Percentiles rank a stretch among this genome's conserved stretches.
Conservation (phyloP, 2,329 filamentous ascomycete genomes). For the Plectosphaerella plurivora region DNA sequence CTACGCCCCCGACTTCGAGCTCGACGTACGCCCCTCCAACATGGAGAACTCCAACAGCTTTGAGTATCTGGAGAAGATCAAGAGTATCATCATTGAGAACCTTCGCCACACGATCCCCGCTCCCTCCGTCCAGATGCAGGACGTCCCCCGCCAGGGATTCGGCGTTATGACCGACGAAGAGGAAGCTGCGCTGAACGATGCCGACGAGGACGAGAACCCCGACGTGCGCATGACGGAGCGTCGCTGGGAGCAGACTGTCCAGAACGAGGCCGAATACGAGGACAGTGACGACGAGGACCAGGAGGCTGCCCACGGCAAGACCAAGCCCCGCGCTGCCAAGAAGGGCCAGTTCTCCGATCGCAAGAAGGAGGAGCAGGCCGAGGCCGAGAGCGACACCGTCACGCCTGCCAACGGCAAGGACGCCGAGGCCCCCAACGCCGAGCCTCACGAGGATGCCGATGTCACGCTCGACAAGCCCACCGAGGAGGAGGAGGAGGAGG, state of each 20-base stretch:
- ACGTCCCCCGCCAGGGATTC: slow-evolving; percentile 60
- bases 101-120: slow-evolving; percentile 79
- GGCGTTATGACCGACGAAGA: slow-evolving; percentile 63
- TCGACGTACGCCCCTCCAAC: slow-evolving; percentile 84
- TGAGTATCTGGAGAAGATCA: slow-evolving; percentile 78
- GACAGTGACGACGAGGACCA: slow-evolving; percentile 89
- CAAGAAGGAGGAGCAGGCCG: slow-evolving; percentile 34
- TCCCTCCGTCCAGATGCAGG: slow-evolving; percentile 88
- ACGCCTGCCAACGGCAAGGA: slow-evolving; percentile 31
- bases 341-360: slow-evolving; percentile 50
- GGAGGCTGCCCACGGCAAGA: slow-evolving; percentile 67
- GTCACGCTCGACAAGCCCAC: slow-evolving; percentile 24
- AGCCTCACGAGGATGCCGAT: slow-evolving; percentile 15
- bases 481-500: slow-evolving; percentile 10
- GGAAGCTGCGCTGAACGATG: slow-evolving; percentile 59
- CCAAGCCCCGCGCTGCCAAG: slow-evolving; percentile 38
- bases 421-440: slow-evolving; percentile 18
- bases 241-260: slow-evolving; percentile 73
- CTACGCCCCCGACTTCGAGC: slow-evolving; percentile 84
- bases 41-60: slow-evolving; percentile 88
- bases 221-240: slow-evolving; percentile 79
- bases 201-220: slow-evolving; percentile 82
- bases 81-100: slow-evolving; percentile 79
- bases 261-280: slow-evolving; percentile 75
- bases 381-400: slow-evolving; percentile 31